phyloP scores from a whole-genome alignment of 805 yeast species.

The Helenozyma baotianmanensis region DNA sequence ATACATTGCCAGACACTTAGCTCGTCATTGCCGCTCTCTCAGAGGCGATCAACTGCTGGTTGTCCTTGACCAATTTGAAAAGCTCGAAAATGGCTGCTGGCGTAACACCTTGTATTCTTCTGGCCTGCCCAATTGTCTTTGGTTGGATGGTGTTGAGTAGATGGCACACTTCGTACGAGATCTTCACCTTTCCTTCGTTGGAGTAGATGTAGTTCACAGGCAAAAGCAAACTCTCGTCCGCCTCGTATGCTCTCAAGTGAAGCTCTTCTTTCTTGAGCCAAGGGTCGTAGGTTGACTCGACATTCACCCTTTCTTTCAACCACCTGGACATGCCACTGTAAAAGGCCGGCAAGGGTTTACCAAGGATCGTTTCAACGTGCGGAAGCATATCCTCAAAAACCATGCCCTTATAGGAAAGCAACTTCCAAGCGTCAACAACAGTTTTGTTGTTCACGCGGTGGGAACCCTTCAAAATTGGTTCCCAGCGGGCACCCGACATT shows the following conservation, averaged over 20 bases:
- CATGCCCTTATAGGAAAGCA: constrained; percentile 53
- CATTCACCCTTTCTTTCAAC: constrained; percentile 56
- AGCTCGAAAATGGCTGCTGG: constrained; percentile 88
- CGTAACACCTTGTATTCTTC: constrained; percentile 90
- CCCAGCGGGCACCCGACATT: constrained; percentile 64
- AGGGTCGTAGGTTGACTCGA: constrained; percentile 81
- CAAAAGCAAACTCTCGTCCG: constrained; percentile 73
- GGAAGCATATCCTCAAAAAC: constrained; percentile 27
- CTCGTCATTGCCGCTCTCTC: not conserved
- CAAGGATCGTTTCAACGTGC: constrained; percentile 18
- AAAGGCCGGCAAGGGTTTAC: constrained; percentile 20
- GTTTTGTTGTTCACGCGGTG: constrained; percentile 41
- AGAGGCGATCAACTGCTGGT: not conserved
- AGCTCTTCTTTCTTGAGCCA: constrained; percentile 69
- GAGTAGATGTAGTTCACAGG: constrained; percentile 67
- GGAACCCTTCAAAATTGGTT: constrained; percentile 38
- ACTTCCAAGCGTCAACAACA: constrained; percentile 58
- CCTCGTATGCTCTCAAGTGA: constrained; percentile 69
- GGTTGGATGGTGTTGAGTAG: constrained; percentile 76
- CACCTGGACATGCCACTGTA: constrained; percentile 30
- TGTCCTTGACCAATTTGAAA: constrained; percentile 47
- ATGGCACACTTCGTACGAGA: constrained; percentile 73
- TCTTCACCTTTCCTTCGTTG: constrained; percentile 41
- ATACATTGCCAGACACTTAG: not conserved
- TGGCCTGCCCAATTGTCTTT: constrained; percentile 88